Evolutionary conservation across 2,329 filamentous ascomycete genomes (phyloP), one percentile per base, ranked within the genome.

Genomic region (Diaporthe nobilis): DNA sequence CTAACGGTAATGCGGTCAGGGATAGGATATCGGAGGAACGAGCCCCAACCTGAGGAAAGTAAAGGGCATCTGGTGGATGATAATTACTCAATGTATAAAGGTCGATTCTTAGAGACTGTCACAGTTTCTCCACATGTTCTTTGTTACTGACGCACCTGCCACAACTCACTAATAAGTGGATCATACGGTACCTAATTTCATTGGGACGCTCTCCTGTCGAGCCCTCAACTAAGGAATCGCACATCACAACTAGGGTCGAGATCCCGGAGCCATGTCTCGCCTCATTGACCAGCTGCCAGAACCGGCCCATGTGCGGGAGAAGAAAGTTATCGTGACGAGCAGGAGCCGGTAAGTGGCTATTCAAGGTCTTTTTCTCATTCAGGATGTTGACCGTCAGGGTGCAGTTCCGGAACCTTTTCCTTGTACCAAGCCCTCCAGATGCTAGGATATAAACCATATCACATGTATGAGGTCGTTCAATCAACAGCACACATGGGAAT

Each of bases 321-420:
- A 82, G 78, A 85, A 84, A 75, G 73, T 85, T 13, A 80, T 86
- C 58, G 81, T 85, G 25, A 78, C 84, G 39, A 85, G 83, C 61
- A 81, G 81, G n/a, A 81, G 83, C n/a, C 82, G 84, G 84, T 84
- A 76, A 72, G 81, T 55, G 44, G 4, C 9, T 22, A 39, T 13
- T 8, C 7, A 8, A 28, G 34, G 28, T 34, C 6, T 67, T 44
- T 15, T 10, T 10, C 8, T 8, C 28, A 4, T 53, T 9, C 12
- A 28, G 12, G 53, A 15, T 15, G 12, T 31, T 55, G 25, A 55
- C 53, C 28, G 13, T 73, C 9, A 7, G 13, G 3, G 15, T 22
- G 22, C 31, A 68, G 63, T 12, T 71, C 47, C 15, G 85, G 82
- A 4, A 85, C 84, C 0, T 79, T 81, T 76, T 83, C 82, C 37